phyloP scores from a whole-genome alignment of 208 protist species.

The Leishmania tropica region DNA sequence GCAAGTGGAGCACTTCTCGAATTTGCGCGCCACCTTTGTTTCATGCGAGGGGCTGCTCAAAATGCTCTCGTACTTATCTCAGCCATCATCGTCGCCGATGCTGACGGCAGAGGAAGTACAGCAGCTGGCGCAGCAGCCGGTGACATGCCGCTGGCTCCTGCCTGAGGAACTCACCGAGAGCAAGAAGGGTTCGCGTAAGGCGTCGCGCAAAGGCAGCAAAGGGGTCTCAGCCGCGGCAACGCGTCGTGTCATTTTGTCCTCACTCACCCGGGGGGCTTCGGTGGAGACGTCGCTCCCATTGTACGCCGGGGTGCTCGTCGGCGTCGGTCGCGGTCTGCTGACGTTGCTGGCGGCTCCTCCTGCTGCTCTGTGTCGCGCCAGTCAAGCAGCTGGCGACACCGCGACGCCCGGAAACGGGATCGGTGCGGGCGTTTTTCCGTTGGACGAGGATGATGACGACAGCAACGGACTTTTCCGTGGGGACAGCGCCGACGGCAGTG shows the following conservation, averaged over 20 bases:
- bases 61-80: conserved; percentile 28
- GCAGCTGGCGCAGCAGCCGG: conserved; percentile 21
- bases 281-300: conserved; percentile 26
- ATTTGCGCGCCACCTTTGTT: conserved; percentile 25
- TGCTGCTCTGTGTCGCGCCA: not conserved
- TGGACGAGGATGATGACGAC: conserved; percentile 16
- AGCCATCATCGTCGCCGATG: not conserved
- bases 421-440: not conserved
- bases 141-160: conserved; percentile 27
- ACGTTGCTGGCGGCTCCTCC: conserved; percentile 16
- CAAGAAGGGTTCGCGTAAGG: not conserved
- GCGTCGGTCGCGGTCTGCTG: conserved; percentile 25
- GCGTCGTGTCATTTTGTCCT: conserved; percentile 5
- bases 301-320: conserved; percentile 26
- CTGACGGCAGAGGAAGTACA: conserved; percentile 23
- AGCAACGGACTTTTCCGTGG: conserved; percentile 22
- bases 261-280: not conserved
- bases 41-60: conserved; percentile 49
- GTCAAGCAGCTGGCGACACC: conserved; percentile 8
- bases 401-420: not conserved
- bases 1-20: conserved; percentile 35
- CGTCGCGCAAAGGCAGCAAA: not conserved
- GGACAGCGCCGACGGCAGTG: not conserved
- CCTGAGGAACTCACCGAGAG: conserved; percentile 11
- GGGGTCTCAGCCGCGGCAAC: not conserved